Evolutionary conservation across 148 eudicot species (phyloP).

Genomic region (Bassia scoparia): DNA sequence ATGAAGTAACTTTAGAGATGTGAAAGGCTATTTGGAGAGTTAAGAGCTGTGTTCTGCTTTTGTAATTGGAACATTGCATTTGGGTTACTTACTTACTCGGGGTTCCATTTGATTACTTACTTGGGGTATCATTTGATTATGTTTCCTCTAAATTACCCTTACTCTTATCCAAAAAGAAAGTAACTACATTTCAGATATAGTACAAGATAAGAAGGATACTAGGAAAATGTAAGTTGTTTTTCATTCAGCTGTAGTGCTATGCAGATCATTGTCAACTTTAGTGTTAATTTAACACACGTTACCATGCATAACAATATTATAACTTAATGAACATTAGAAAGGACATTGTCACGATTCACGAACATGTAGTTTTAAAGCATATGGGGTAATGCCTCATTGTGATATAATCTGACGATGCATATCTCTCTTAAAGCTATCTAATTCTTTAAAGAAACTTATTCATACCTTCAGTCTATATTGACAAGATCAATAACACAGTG

Average conservation of each 20-base stretch:
- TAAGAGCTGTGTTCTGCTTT: background rate
- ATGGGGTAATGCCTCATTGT: background rate
- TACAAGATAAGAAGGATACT: background rate
- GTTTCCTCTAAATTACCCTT: background rate
- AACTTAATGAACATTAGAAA: background rate
- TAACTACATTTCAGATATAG: background rate
- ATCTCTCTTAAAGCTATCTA: background rate
- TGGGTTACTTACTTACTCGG: background rate
- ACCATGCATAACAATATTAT: background rate
- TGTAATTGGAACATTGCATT: background rate
- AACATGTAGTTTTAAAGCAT: background rate
- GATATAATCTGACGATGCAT: background rate
- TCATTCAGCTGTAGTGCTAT: background rate
- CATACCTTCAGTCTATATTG: background rate
- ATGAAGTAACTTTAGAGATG: background rate
- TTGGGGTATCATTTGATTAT: too few species aligned
- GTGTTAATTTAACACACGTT: background rate
- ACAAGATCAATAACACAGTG: background rate
- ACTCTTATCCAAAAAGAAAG: background rate
- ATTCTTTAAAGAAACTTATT: background rate
- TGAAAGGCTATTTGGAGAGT: too few species aligned
- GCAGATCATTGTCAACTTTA: background rate
- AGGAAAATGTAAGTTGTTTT: background rate
- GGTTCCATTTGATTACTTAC: too few species aligned
- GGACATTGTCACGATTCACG: too few species aligned